A percentile compares a stretch with the other conserved stretches of the same genome.
Evolutionary conservation across 1,284 basidiomycete species (phyloP).

Genomic region (Ganoderma lingzhi): DNA sequence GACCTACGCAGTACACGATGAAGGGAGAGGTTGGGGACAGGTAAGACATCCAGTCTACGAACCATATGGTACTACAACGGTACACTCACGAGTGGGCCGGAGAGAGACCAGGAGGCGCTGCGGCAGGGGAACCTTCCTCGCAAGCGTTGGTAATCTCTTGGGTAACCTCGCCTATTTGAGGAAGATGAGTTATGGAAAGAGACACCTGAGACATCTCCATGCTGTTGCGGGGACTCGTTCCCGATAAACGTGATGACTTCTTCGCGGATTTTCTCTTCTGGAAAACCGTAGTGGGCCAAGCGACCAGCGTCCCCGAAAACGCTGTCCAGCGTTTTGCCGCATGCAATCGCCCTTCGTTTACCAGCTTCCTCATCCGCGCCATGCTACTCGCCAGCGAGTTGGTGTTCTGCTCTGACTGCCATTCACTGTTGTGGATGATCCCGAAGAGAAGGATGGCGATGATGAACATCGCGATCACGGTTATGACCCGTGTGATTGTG

Average conservation of each 20-base stretch:
- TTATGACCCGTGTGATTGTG: constrained; percentile 9
- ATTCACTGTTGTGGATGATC: constrained; percentile 11
- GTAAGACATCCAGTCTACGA: not conserved
- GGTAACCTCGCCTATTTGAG: not conserved
- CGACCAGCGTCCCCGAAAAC: not conserved
- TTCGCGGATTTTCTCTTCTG: not conserved
- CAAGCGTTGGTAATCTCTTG: not conserved
- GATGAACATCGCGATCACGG: constrained; percentile 9
- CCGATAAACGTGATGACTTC: not conserved
- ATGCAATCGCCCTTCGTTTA: not conserved
- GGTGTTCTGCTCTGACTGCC: not conserved
- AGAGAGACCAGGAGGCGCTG: not conserved
- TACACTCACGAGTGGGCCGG: not conserved
- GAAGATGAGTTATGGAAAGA: not conserved
- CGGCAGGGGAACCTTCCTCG: not conserved
- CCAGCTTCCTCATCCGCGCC: constrained; percentile 7
- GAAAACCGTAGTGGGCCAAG: not conserved
- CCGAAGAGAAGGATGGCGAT: not conserved
- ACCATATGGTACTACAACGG: not conserved
- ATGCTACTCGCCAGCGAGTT: constrained; percentile 1
- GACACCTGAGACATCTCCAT: not conserved
- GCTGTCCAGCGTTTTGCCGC: not conserved
- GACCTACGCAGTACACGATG: not conserved
- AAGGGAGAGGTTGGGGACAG: not conserved
- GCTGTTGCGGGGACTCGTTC: not conserved